Base-by-base conservation (phyloP, 345 rosid genomes). In the Dipteronia sinensis region DNA sequence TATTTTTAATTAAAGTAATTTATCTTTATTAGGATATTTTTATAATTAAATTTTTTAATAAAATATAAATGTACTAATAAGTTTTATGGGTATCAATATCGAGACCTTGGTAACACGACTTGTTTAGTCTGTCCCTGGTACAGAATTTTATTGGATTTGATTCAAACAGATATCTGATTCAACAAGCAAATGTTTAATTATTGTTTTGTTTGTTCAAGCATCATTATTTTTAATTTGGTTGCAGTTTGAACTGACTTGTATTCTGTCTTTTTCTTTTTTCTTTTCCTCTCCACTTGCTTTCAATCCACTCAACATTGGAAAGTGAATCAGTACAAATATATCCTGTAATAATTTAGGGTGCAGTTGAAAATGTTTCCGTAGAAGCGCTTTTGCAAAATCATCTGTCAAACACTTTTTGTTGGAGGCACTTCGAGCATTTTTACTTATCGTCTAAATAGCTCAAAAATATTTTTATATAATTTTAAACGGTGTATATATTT, bases 161-260 rank as follows among this genome's bases (percentile, higher is more conserved):
- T 64, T 64, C 7, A 31, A 65, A 7, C 46, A 42, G 0, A 6
- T 6, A 42, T 42, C 34, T 64, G 16, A 64, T 64, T 65, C 16
- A 31, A 65, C 19, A 31, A 67, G 9, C 0, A 25, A 6, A 27
- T 23, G 6, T 10, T 49, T 7, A 46, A 22, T 46, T 23, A 2
- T 42, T 55, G 20, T 20, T 67, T 10, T 66, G 65, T 77, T 71
- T 10, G 74, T 68, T 79, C 6, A 22, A 49, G 58, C 73, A 15
- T 72, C 47, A 29, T 55, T 19, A 47, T 16, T 74, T 68, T 59
- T 22, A 69, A 61, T 68, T 59, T 31, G 6, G 53, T 13, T 74
- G 78, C 77, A 59, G 44, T 20, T 46, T 47, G 67, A 73, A 20
- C 55, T 20, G 34, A 73, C 72, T 68, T 25, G 13, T 3, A 16